Percentiles rank a stretch among this genome's conserved stretches.
These are phyloP conservation scores for Ziziphus jujuba DNA, from an alignment of 306 rosid species.

Conservation along the genomic window DNA sequence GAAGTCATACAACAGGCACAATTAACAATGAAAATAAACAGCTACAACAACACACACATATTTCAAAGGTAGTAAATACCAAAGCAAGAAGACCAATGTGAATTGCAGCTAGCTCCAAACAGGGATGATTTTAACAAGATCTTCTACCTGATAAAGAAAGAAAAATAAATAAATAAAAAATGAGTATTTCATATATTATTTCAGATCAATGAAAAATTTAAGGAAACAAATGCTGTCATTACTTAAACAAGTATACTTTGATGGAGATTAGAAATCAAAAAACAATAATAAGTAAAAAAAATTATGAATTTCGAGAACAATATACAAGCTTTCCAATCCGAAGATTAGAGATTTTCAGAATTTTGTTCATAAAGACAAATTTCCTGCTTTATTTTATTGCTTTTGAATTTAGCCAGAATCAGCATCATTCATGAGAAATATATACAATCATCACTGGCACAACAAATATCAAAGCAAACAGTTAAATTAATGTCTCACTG, in stretches of 20 bases:
- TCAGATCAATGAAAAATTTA: not conserved
- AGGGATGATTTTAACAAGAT: not conserved
- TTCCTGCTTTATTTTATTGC: conserved; percentile 1
- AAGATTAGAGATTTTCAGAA: not conserved
- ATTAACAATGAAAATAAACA: not conserved
- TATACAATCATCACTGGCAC: not conserved
- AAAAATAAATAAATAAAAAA: not conserved
- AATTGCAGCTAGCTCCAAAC: conserved; percentile 1
- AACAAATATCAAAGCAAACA: conserved; percentile 16
- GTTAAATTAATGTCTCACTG: conserved; percentile 5
- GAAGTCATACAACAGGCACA: not conserved
- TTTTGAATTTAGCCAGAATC: conserved; percentile 1
- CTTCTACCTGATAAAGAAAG: not conserved
- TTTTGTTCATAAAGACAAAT: not conserved
- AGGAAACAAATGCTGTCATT: not conserved
- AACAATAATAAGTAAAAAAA: conserved; percentile 1
- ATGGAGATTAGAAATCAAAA: not conserved
- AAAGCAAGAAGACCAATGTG: not conserved
- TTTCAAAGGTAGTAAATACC: not conserved
- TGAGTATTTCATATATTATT: not conserved
- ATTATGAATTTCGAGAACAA: not conserved
- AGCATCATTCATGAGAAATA: not conserved
- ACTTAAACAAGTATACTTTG: not conserved
- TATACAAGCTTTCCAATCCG: not conserved
- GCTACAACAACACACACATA: not conserved